A percentile compares a stretch with the other conserved stretches of the same genome.
Conservation (phyloP, 805 yeast genomes). For the Metschnikowia kofuensis region DNA sequence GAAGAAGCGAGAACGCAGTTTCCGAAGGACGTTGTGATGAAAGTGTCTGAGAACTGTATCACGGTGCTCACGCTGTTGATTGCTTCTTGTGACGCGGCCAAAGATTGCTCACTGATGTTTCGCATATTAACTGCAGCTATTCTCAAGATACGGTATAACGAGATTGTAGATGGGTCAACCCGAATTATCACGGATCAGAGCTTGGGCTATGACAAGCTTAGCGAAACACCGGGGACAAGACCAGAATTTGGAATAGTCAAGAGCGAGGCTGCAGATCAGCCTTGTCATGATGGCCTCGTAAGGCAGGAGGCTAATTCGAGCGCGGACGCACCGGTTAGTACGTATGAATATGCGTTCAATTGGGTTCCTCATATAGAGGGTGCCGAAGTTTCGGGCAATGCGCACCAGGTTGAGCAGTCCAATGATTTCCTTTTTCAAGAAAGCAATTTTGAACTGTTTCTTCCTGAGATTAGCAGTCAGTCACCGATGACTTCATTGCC, state of each 20-base stretch:
- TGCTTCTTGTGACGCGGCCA: constrained; percentile 78
- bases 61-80: constrained; percentile 57
- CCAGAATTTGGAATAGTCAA: neutral
- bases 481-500: constrained; percentile 13
- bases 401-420: neutral
- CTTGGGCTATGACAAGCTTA: neutral
- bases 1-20: constrained; percentile 48
- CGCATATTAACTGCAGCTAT: constrained; percentile 72
- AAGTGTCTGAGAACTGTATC: constrained; percentile 53
- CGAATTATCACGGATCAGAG: neutral
- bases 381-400: neutral
- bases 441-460: constrained; percentile 42
- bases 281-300: neutral
- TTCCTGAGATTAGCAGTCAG: constrained; percentile 43
- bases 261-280: neutral
- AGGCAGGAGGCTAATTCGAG: neutral
- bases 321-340: neutral
- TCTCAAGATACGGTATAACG: constrained; percentile 51
- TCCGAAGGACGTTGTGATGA: constrained; percentile 42
- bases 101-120: constrained; percentile 65
- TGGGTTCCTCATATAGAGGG: constrained; percentile 3
- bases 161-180: constrained; percentile 4
- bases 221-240: neutral
- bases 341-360: neutral
- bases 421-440: neutral